A percentile compares a stretch with the other conserved stretches of the same genome.
phyloP scores from a whole-genome alignment of 2,329 filamentous ascomycete genomes.

The Paraphaeosphaeria sporulosa region DNA sequence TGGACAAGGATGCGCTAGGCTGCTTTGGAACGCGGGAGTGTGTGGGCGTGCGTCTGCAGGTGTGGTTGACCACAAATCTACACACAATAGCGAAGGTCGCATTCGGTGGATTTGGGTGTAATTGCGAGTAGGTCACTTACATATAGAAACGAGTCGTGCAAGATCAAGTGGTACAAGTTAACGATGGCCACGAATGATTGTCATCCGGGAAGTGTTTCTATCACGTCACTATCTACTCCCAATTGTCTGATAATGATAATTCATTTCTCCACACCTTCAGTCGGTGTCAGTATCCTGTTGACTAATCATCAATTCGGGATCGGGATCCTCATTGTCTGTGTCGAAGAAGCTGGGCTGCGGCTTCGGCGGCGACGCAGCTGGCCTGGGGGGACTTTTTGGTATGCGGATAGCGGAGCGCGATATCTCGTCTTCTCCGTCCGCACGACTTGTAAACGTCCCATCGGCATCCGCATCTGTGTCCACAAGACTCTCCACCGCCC shows the following conservation, averaged over 20 bases:
- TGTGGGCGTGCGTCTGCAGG: background rate
- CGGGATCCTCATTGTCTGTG: slow-evolving; percentile 55
- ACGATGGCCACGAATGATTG: too few species aligned
- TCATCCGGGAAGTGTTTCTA: too few species aligned
- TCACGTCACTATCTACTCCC: too few species aligned
- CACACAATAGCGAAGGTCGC: too few species aligned
- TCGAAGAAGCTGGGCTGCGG: slow-evolving; percentile 43
- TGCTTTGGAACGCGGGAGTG: background rate
- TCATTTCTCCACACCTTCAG: slow-evolving; percentile 18
- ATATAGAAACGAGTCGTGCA: too few species aligned
- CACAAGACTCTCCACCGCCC: slow-evolving; percentile 23
- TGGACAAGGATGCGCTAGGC: background rate
- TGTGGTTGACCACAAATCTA: too few species aligned
- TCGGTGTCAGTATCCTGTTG: slow-evolving; percentile 53
- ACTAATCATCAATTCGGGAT: slow-evolving; percentile 59
- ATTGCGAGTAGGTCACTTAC: too few species aligned
- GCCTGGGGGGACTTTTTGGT: slow-evolving; percentile 33
- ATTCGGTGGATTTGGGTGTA: too few species aligned
- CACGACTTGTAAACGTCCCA: slow-evolving; percentile 7
- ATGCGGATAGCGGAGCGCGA: slow-evolving; percentile 43
- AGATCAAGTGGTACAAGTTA: too few species aligned
- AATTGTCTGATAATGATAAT: too few species aligned
- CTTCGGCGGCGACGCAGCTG: slow-evolving; percentile 33
- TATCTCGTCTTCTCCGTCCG: slow-evolving; percentile 34
- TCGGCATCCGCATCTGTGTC: slow-evolving; percentile 23